phyloP scores from a whole-genome alignment of 176 grass and related monocot species.

The Melocanna baccifera region DNA sequence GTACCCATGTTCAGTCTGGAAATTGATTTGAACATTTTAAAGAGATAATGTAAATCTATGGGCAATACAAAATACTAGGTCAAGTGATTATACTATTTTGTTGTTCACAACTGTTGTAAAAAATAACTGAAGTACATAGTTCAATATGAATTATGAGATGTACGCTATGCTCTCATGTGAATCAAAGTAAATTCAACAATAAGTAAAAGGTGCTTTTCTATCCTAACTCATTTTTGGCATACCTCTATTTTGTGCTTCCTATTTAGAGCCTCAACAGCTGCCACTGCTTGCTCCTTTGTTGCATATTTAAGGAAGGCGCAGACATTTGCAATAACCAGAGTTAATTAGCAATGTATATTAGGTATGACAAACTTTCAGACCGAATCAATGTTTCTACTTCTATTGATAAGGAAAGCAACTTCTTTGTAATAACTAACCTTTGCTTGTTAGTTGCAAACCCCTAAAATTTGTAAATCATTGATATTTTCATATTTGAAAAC shows the following conservation, averaged over 20 bases:
- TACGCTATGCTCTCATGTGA: background rate
- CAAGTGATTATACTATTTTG: background rate
- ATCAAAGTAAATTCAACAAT: background rate
- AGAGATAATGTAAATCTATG: background rate
- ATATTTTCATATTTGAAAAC: slow-evolving; percentile 89
- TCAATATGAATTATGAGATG: no score
- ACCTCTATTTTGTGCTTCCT: slow-evolving; percentile 61
- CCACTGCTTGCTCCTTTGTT: slow-evolving; percentile 90
- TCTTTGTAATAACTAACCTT: slow-evolving; percentile 51
- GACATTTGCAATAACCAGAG: slow-evolving; percentile 47
- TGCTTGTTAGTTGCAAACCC: slow-evolving; percentile 93
- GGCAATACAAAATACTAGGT: background rate
- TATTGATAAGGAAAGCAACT: slow-evolving; percentile 20
- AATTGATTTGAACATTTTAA: background rate
- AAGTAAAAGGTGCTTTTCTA: background rate
- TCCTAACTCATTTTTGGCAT: slow-evolving; percentile 11
- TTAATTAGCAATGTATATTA: slow-evolving; percentile 28
- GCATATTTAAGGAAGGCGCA: no score
- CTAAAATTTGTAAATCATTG: slow-evolving; percentile 96
- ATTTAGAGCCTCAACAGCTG: slow-evolving; percentile 81
- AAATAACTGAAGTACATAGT: no score
- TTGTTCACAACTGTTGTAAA: no score
- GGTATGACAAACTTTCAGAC: background rate
- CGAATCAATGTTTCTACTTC: slow-evolving; percentile 8
- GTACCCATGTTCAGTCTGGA: no score